Base-by-base conservation (phyloP, 129 eudicot species). In the Pittosporum tobira region DNA sequence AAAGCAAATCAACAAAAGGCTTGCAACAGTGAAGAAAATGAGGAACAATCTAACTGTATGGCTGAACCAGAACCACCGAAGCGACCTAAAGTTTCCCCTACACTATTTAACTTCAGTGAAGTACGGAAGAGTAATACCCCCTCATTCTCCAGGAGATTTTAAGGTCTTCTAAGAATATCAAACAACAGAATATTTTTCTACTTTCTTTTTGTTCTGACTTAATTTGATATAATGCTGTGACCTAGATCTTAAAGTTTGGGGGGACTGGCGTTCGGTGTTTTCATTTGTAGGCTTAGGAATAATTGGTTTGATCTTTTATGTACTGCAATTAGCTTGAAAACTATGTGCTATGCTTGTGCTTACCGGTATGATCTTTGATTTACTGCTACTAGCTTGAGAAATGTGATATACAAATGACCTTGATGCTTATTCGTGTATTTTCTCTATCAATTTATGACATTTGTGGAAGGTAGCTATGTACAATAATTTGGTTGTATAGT, bases 1-100 rank as follows among this genome's bases (percentile, higher is more conserved):
- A 88, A 58, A 64, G 73, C 73, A 49, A 69, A 68, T 31, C 83
- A 64, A 52, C 72, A 65, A 26, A 73, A 61, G 60, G 76, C 63
- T 40, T 71, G 38, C 40, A 70, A 71, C 16, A 76, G 48, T 42
- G 79, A 78, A 62, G 80, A 78, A 43, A 51, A 45, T 58, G 66
- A 79, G 45, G 75, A 68, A 51, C 51, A 65, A 38, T 55, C 81
- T 18, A 76, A 48, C 49, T 66, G 16, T 47, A 58, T 74, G 66
- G 64, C 52, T 7, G 63, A 67, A 53, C 71, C 46, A 46, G 63
- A 63, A 59, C 74, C 51, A 37, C 46, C 63, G 53, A 56, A 43
- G 37, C 65, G 58, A 46, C 22, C 56, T 46, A 65, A 20, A 25
- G 56, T 53, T 61, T 55, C 77, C 28, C 57, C 75, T 1, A 49